Percentiles rank a stretch among this genome's conserved stretches.
These are phyloP conservation scores for Solanum sejunctum DNA, from an alignment of 257 asterid genomes.

Conservation along the genomic window DNA sequence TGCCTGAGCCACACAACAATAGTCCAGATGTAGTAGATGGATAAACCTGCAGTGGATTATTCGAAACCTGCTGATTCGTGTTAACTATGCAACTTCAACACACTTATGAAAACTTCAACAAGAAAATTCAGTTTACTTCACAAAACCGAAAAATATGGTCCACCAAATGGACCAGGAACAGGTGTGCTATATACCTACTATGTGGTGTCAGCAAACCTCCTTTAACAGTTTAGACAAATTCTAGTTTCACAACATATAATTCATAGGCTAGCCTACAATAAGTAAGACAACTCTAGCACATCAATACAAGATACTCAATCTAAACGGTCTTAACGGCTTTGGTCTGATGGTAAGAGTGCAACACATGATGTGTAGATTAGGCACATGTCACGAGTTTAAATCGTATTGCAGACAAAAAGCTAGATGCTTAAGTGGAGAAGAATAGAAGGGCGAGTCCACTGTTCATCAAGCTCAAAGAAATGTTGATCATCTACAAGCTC, in stretches of 20 bases:
- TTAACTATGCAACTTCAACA: neutral
- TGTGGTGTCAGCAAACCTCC: too few species aligned
- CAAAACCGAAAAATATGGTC: neutral
- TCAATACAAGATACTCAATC: neutral
- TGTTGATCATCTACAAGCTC: too few species aligned
- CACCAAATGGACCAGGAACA: too few species aligned
- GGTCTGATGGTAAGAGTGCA: neutral
- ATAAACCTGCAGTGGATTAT: slow-evolving; percentile 11
- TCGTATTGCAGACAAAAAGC: neutral
- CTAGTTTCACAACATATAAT: neutral
- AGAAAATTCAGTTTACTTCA: neutral
- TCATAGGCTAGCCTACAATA: too few species aligned
- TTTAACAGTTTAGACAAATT: too few species aligned
- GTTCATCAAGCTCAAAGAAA: neutral
- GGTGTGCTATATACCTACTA: too few species aligned
- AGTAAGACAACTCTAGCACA: neutral
- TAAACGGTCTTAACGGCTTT: neutral
- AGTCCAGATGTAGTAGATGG: slow-evolving; percentile 77
- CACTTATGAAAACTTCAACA: neutral
- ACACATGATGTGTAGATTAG: neutral
- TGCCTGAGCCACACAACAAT: slow-evolving; percentile 19
- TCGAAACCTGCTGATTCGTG: neutral
- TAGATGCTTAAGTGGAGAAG: neutral
- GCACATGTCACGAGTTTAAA: neutral
- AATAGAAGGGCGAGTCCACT: neutral